Evolutionary conservation across 2,329 filamentous ascomycete species (phyloP).

Genomic region (Cladosporium velox): DNA sequence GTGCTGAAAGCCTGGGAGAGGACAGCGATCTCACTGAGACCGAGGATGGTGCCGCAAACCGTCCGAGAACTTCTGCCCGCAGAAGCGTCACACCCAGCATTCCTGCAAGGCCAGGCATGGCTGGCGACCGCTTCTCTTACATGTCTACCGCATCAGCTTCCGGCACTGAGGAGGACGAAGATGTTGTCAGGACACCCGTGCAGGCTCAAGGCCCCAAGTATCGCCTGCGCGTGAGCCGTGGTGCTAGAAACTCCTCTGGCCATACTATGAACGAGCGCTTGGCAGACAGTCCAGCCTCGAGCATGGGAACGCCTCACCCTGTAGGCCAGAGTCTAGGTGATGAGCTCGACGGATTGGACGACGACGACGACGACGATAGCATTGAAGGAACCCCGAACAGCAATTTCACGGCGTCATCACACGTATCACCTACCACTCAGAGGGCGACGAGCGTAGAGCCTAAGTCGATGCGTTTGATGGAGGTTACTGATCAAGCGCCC

Average conservation of each 20-base stretch:
- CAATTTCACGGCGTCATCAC: slow-evolving; percentile 46
- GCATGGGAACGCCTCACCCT: slow-evolving; percentile 44
- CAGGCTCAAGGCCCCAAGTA: slow-evolving; percentile 67
- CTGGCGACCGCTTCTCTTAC: slow-evolving; percentile 66
- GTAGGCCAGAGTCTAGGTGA: slow-evolving; percentile 82
- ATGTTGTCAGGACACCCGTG: slow-evolving; percentile 62
- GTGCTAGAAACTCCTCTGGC: slow-evolving; percentile 40
- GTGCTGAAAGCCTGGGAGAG: slow-evolving; percentile 72
- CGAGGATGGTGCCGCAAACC: slow-evolving; percentile 54
- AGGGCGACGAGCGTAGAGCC: slow-evolving; percentile 11
- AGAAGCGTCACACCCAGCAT: slow-evolving; percentile 13
- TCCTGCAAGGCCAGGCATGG: slow-evolving; percentile 21
- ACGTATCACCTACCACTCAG: slow-evolving; percentile 41
- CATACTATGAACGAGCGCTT: slow-evolving; percentile 42
- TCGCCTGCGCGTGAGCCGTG: slow-evolving; percentile 70
- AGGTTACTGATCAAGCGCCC: slow-evolving; percentile 22
- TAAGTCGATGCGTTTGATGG: slow-evolving; percentile 2
- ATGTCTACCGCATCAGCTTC: slow-evolving; percentile 89
- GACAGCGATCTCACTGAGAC: slow-evolving; percentile 85
- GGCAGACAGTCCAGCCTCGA: slow-evolving; percentile 32
- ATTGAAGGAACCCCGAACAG: slow-evolving; percentile 44
- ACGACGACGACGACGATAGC: slow-evolving; percentile 63
- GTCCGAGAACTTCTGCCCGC: slow-evolving; percentile 1
- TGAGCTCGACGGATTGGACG: slow-evolving; percentile 78
- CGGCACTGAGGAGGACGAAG: slow-evolving; percentile 67